phyloP scores from a whole-genome alignment of 2,329 filamentous ascomycete genomes.

The Aureobasidium sp. region DNA sequence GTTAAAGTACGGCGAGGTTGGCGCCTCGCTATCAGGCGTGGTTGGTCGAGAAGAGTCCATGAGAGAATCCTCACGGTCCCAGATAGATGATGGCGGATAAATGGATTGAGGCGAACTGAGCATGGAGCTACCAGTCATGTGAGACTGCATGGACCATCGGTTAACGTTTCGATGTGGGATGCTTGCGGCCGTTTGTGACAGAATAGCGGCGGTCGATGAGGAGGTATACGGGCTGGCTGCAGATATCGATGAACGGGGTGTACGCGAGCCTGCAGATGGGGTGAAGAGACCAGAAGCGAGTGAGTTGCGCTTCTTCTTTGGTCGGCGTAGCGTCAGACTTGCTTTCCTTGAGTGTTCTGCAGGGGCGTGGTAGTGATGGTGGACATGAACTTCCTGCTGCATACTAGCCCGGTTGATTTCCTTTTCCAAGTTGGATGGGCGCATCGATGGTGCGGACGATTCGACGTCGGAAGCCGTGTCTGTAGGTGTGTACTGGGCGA shows the following conservation, averaged over 20 bases:
- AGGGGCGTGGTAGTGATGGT: slow-evolving; percentile 82
- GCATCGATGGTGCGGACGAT: slow-evolving; percentile 17
- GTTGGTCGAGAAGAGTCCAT: slow-evolving; percentile 64
- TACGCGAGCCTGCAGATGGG: slow-evolving; percentile 31
- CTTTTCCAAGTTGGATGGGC: slow-evolving; percentile 53
- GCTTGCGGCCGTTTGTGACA: slow-evolving; percentile 54
- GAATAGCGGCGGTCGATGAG: slow-evolving; percentile 47
- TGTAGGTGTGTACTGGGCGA: slow-evolving; percentile 68
- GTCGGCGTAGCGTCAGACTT: slow-evolving; percentile 41
- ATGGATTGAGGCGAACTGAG: slow-evolving; percentile 70
- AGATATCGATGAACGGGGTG: slow-evolving; percentile 31
- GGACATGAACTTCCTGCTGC: slow-evolving; percentile 78
- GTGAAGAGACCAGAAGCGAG: slow-evolving; percentile 46
- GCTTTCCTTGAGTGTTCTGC: slow-evolving; percentile 25
- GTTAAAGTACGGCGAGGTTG: slow-evolving; percentile 52
- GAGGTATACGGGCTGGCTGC: slow-evolving; percentile 31
- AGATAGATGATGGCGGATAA: slow-evolving; percentile 54
- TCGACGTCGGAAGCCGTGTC: slow-evolving; percentile 25
- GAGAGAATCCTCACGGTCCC: slow-evolving; percentile 56
- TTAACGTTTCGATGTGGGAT: slow-evolving; percentile 43
- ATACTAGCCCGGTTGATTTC: slow-evolving; percentile 57
- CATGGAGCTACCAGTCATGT: slow-evolving; percentile 57
- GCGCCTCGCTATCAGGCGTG: slow-evolving; percentile 65
- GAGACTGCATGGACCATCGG: slow-evolving; percentile 58
- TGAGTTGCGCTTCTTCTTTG: slow-evolving; percentile 63